Evolutionary conservation across 2,329 filamentous ascomycete genomes (phyloP).

Genomic region (Graphilbum sp.): DNA sequence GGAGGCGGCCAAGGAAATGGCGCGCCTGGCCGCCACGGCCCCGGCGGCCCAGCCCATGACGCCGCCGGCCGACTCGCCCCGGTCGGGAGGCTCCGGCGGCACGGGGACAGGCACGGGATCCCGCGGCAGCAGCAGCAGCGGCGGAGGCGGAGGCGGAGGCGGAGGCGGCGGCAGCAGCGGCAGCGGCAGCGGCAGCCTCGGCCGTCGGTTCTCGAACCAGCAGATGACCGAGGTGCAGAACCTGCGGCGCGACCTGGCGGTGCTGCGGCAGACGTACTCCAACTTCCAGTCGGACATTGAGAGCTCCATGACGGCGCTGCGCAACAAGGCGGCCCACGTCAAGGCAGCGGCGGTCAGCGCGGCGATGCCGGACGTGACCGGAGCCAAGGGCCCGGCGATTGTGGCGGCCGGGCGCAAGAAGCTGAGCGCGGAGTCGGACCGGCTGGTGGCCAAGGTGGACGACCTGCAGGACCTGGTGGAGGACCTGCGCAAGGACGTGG

Average conservation of each 20-base stretch:
- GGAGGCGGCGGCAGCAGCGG: conserved; percentile 21
- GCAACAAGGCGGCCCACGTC: conserved; percentile 65
- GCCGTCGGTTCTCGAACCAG: conserved; percentile 20
- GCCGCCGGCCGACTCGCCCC: conserved; percentile 31
- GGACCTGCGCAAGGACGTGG: conserved; percentile 93
- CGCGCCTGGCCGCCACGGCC: conserved; percentile 29
- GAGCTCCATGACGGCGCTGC: conserved; percentile 69
- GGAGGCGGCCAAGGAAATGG: conserved; percentile 76
- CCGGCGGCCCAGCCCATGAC: conserved; percentile 18
- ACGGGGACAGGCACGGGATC: conserved; percentile 6
- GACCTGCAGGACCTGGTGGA: conserved; percentile 96
- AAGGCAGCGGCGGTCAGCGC: conserved; percentile 60
- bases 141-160: conserved; percentile 20
- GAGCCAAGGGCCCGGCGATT: conserved; percentile 68
- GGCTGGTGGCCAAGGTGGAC: conserved; percentile 80
- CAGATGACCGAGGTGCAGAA: conserved; percentile 67
- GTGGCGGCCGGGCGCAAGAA: conserved; percentile 77
- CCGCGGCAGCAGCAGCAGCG: conserved; percentile 25
- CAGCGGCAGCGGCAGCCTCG: conserved; percentile 26
- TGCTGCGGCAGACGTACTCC: conserved; percentile 84
- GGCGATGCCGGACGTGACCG: conserved; percentile 53
- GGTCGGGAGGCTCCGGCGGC: conserved; percentile 14
- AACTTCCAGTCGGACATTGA: conserved; percentile 81
- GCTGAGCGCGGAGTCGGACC: conserved; percentile 74
- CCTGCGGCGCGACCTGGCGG: conserved; percentile 73